phyloP scores from a whole-genome alignment of 352 stramenopile genomes.

The Phytophthora pluvialis region DNA sequence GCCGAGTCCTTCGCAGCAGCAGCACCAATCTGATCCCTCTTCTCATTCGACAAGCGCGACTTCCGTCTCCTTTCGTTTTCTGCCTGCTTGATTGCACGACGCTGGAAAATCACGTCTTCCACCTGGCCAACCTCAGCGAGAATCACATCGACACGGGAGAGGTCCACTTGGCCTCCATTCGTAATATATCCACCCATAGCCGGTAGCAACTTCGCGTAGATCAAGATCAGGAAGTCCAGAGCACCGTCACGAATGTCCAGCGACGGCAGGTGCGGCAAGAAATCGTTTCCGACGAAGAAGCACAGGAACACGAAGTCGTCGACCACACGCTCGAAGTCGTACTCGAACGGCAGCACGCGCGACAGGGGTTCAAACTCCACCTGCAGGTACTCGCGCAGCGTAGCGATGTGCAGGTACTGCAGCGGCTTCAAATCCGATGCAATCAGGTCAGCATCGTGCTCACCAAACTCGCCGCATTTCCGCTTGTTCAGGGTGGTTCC shows the following conservation, averaged over 20 bases:
- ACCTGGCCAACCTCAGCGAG: constrained; percentile 95
- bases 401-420: constrained; percentile 94
- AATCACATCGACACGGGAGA: constrained; percentile 96
- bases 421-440: constrained; percentile 92
- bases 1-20: constrained; percentile 68
- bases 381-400: constrained; percentile 93
- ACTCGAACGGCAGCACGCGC: constrained; percentile 90
- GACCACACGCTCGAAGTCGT: constrained; percentile 97
- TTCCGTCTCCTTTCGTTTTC: constrained; percentile 79
- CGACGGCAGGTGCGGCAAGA: constrained; percentile 97
- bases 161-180: constrained; percentile 93
- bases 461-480: constrained; percentile 85
- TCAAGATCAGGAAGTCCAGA: constrained; percentile 97
- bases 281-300: constrained; percentile 99
- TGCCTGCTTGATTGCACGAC: constrained; percentile 83
- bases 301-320: constrained; percentile 99
- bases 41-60: constrained; percentile 67
- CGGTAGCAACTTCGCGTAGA: constrained; percentile 93
- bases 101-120: constrained; percentile 96
- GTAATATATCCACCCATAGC: constrained; percentile 96
- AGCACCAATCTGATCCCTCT: constrained; percentile 75
- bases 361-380: constrained; percentile 93
- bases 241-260: constrained; percentile 99
- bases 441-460: constrained; percentile 79
- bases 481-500: constrained; percentile 72